A percentile compares a stretch with the other conserved stretches of the same genome.
Evolutionary conservation across 306 rosid genomes (phyloP).

Genomic region (Alnus glutinosa): DNA sequence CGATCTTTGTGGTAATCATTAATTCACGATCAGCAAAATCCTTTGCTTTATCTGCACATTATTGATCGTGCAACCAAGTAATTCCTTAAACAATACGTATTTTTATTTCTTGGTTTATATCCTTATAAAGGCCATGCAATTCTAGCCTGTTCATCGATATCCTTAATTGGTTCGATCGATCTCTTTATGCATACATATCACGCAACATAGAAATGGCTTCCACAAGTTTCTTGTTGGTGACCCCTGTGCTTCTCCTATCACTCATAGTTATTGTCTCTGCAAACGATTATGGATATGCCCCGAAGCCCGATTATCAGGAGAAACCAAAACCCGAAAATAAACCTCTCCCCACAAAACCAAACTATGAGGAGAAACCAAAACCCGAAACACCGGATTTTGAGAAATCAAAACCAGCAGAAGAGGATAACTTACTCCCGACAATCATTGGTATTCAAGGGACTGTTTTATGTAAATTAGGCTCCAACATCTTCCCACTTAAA

Average conservation of each 20-base stretch:
- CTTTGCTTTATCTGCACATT: neutral
- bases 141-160: neutral
- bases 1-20: neutral
- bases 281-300: neutral
- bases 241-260: conserved; percentile 21
- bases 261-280: neutral
- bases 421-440: conserved; percentile 10
- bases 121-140: neutral
- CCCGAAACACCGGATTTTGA: neutral
- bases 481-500: too few species aligned
- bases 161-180: neutral
- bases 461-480: too few species aligned
- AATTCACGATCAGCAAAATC: neutral
- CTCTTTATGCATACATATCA: neutral
- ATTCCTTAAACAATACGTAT: neutral
- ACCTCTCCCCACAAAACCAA: neutral
- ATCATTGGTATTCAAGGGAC: neutral
- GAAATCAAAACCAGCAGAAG: conserved; percentile 2
- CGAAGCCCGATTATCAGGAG: neutral
- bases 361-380: neutral
- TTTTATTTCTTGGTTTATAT: neutral
- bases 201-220: neutral
- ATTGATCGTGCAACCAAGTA: conserved; percentile 29
- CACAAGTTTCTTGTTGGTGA: neutral
- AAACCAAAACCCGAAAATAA: neutral